Conservation (phyloP, 108 stramenopile species). For the Cyclotella baltica region DNA sequence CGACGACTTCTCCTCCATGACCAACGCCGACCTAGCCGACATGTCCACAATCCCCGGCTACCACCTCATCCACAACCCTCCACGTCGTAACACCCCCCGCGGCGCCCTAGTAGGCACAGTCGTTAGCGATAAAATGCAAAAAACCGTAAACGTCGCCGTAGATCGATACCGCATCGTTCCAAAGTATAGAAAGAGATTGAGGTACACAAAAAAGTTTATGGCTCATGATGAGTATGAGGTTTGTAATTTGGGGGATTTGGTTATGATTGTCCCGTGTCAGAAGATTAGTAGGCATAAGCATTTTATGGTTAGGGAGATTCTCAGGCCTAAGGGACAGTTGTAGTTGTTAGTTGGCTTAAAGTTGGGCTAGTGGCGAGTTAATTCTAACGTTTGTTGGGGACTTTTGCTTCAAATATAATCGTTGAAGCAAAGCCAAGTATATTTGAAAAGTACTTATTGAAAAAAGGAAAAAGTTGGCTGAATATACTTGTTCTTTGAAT, state of each 20-base stretch:
- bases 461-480: too few species aligned
- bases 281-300: slow-evolving; percentile 85
- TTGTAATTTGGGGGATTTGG: slow-evolving; percentile 81
- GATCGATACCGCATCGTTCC: slow-evolving; percentile 79
- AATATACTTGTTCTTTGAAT: too few species aligned
- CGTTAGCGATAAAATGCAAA: slow-evolving; percentile 89
- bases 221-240: slow-evolving; percentile 92
- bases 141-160: slow-evolving; percentile 91
- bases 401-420: too few species aligned
- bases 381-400: background rate
- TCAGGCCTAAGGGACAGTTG: slow-evolving; percentile 79
- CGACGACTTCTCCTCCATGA: slow-evolving; percentile 60
- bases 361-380: background rate
- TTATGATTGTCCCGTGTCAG: slow-evolving; percentile 92
- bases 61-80: slow-evolving; percentile 81
- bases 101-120: slow-evolving; percentile 87
- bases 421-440: too few species aligned
- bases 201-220: slow-evolving; percentile 89
- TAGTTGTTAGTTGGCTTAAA: slow-evolving; percentile 28
- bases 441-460: too few species aligned
- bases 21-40: slow-evolving; percentile 76
- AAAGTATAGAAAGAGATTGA: slow-evolving; percentile 76
- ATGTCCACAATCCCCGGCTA: slow-evolving; percentile 80
- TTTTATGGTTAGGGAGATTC: slow-evolving; percentile 87
- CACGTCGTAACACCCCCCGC: slow-evolving; percentile 62